Conservation (phyloP, 2,329 filamentous ascomycete genomes). For the Chrysosphaeria jannelii region DNA sequence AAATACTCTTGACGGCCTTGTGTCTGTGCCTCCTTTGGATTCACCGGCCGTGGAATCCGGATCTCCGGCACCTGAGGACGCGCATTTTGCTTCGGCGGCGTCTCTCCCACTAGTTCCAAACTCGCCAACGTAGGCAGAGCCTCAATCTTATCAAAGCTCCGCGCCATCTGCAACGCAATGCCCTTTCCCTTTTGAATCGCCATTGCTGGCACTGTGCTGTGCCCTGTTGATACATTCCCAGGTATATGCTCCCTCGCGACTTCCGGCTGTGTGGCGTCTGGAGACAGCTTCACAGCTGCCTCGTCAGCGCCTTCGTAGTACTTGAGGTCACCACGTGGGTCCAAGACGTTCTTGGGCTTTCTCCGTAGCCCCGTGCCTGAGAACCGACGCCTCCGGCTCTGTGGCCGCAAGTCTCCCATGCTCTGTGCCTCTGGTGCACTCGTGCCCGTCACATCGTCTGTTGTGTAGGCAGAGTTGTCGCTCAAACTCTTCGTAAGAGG, state of each 20-base stretch:
- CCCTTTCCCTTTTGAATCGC: slow-evolving; percentile 3
- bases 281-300: slow-evolving; percentile 22
- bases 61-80: slow-evolving; percentile 10
- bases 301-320: slow-evolving; percentile 80
- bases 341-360: slow-evolving; percentile 40
- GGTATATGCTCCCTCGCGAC: too few species aligned
- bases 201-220: slow-evolving; percentile 4
- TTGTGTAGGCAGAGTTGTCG: too few species aligned
- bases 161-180: too few species aligned
- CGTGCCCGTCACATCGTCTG: slow-evolving; percentile 28
- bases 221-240: background rate
- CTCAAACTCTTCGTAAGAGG: background rate
- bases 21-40: slow-evolving; percentile 47
- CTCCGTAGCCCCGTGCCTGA: slow-evolving; percentile 59
- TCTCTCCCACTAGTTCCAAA: too few species aligned
- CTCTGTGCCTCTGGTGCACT: slow-evolving; percentile 33
- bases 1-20: slow-evolving; percentile 64
- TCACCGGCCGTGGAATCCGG: slow-evolving; percentile 33
- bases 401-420: slow-evolving; percentile 12
- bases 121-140: too few species aligned
- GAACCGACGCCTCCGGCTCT: slow-evolving; percentile 34
- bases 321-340: slow-evolving; percentile 48
- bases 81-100: too few species aligned
- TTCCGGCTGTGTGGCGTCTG: background rate
- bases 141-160: too few species aligned